A percentile compares a stretch with the other conserved stretches of the same genome.
These are phyloP conservation scores for Cichorium intybus DNA, from an alignment of 140 eudicot species.

Conservation along the genomic window DNA sequence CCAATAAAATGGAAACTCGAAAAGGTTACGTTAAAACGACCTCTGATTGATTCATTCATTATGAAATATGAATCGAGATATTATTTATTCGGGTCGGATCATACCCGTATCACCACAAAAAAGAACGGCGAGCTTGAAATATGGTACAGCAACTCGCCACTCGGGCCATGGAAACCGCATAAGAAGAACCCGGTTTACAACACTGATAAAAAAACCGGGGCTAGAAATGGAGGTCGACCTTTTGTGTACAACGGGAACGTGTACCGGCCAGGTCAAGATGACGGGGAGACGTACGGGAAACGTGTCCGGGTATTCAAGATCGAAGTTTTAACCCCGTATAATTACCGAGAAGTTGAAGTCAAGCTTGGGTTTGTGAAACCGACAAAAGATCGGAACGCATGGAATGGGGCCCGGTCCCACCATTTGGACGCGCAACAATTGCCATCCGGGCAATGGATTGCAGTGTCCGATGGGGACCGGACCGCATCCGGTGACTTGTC, in stretches of 20 bases:
- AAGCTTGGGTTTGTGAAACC: conserved; percentile 51
- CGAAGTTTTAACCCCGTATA: conserved; percentile 55
- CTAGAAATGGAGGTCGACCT: conserved; percentile 92
- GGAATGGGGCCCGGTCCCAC: conserved; percentile 90
- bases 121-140: conserved; percentile 80
- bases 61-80: conserved; percentile 51
- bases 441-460: conserved; percentile 70
- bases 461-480: conserved; percentile 83
- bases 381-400: conserved; percentile 63
- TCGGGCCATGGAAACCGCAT: conserved; percentile 87
- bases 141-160: conserved; percentile 79
- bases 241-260: conserved; percentile 55
- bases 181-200: conserved; percentile 64
- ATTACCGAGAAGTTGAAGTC: conserved; percentile 66
- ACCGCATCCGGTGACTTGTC: conserved; percentile 64
- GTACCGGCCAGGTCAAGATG: conserved; percentile 83
- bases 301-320: conserved; percentile 61
- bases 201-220: conserved; percentile 43
- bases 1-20: conserved; percentile 86
- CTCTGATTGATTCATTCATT: conserved; percentile 73
- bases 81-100: conserved; percentile 91
- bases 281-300: conserved; percentile 38
- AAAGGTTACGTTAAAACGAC: conserved; percentile 62
- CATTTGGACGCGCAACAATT: conserved; percentile 83
- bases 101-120: conserved; percentile 38